Conservation (phyloP, 2,329 filamentous ascomycete genomes). For the Emergomyces pasteurianus region DNA sequence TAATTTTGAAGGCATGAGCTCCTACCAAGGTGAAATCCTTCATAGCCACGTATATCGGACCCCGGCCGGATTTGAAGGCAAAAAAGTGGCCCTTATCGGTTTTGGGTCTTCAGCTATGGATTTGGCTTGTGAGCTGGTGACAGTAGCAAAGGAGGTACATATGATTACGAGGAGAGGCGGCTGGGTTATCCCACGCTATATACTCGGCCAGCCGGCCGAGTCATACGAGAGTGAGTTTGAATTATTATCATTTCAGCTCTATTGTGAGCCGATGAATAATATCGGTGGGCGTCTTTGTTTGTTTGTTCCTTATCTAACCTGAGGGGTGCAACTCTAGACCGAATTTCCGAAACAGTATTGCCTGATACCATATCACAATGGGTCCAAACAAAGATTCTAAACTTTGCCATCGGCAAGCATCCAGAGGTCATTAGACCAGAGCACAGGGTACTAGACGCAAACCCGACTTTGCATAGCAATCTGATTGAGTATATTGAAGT, state of each 20-base stretch:
- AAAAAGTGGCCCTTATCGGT: conserved; percentile 27
- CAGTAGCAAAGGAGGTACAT: conserved; percentile 23
- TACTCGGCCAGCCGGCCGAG: conserved; percentile 27
- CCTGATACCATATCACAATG: conserved; percentile 16
- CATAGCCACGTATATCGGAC: conserved; percentile 30
- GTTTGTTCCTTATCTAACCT: conserved; percentile 14
- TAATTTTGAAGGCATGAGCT: conserved; percentile 20
- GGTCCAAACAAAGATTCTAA: conserved; percentile 21
- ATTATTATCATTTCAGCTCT: neutral
- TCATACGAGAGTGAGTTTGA: conserved; percentile 26
- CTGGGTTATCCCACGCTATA: conserved; percentile 29
- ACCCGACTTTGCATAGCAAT: conserved; percentile 23
- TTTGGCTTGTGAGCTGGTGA: conserved; percentile 27
- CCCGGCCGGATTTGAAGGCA: conserved; percentile 24
- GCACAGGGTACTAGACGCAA: conserved; percentile 25
- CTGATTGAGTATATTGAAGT: conserved; percentile 24
- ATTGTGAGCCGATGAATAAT: neutral
- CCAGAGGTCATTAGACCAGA: conserved; percentile 22
- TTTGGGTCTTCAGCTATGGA: conserved; percentile 31
- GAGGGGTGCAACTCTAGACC: conserved; percentile 3
- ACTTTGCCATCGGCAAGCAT: conserved; percentile 20
- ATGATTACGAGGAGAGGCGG: conserved; percentile 28
- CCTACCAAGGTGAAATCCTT: conserved; percentile 24
- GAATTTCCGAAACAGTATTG: conserved; percentile 10
- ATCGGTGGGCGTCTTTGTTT: too few relatives aligned